A percentile compares a stretch with the other conserved stretches of the same genome.
Evolutionary conservation across 2,329 filamentous ascomycete species (phyloP).

Genomic region (Botrytis fragariae): DNA sequence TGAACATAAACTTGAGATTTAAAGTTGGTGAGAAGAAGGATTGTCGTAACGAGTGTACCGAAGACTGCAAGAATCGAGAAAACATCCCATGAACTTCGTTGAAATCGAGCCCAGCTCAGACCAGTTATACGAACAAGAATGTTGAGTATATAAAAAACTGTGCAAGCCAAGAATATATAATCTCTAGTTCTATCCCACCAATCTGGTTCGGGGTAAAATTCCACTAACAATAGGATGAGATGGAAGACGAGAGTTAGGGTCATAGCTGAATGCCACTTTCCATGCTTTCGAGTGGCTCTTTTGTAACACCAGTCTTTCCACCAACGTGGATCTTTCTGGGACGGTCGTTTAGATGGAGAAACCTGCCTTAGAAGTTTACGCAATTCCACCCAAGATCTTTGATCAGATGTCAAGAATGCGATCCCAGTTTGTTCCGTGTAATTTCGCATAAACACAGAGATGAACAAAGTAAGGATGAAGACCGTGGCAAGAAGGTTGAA

Average conservation of each 20-base stretch:
- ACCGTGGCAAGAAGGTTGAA: constrained; percentile 97
- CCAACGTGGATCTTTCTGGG: constrained; percentile 69
- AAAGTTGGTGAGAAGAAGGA: constrained; percentile 65
- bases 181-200: constrained; percentile 72
- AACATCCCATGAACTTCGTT: constrained; percentile 91
- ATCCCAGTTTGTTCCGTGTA: constrained; percentile 99
- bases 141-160: constrained; percentile 78
- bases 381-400: constrained; percentile 94
- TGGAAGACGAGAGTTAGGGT: constrained; percentile 80
- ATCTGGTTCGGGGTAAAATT: constrained; percentile 73
- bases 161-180: constrained; percentile 76
- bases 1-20: constrained; percentile 64
- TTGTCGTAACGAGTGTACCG: constrained; percentile 78
- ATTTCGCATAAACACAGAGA: constrained; percentile 99
- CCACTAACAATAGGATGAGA: constrained; percentile 75
- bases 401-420: constrained; percentile 90
- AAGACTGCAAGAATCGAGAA: constrained; percentile 79
- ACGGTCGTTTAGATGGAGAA: constrained; percentile 88
- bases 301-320: constrained; percentile 97
- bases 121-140: constrained; percentile 81
- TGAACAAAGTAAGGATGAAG: constrained; percentile 94
- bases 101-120: constrained; percentile 87
- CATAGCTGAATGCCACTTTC: constrained; percentile 82
- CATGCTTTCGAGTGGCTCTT: constrained; percentile 88
- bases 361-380: constrained; percentile 90